Conservation (phyloP, 805 yeast species). For the Jamesozyma gamospora region DNA sequence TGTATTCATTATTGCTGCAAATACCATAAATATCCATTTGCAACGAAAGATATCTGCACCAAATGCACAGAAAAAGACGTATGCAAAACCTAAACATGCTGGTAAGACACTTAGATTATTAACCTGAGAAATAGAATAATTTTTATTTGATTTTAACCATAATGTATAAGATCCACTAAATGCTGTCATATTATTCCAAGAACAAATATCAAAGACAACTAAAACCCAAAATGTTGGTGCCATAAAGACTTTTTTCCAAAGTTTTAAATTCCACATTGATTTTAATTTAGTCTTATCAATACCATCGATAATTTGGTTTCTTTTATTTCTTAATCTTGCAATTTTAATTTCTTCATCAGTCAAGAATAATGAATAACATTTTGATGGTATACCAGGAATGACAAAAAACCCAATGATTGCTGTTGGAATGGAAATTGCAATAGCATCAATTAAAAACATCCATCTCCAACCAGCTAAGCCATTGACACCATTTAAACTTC, state of each 20-base stretch:
- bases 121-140: conserved; percentile 35
- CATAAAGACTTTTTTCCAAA: conserved; percentile 44
- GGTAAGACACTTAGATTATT: conserved; percentile 46
- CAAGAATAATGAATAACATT: conserved; percentile 44
- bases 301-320: conserved; percentile 30
- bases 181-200: conserved; percentile 54
- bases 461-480: conserved; percentile 57
- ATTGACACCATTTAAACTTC: conserved; percentile 33
- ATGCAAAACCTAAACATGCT: conserved; percentile 49
- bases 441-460: conserved; percentile 57
- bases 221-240: conserved; percentile 50
- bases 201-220: conserved; percentile 44
- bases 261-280: conserved; percentile 31
- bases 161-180: conserved; percentile 47
- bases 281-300: conserved; percentile 20
- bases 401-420: conserved; percentile 39
- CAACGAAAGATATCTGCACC: conserved; percentile 43
- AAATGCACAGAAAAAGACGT: conserved; percentile 35
- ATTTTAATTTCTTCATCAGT: conserved; percentile 50
- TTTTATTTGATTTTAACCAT: conserved; percentile 47
- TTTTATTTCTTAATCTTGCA: conserved; percentile 35
- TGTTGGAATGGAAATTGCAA: conserved; percentile 39
- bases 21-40: conserved; percentile 44
- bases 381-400: conserved; percentile 53
- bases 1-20: conserved; percentile 45